These are phyloP conservation scores for Clathrospora elynae DNA, from an alignment of 2,329 filamentous ascomycete species.

Conservation along the genomic window DNA sequence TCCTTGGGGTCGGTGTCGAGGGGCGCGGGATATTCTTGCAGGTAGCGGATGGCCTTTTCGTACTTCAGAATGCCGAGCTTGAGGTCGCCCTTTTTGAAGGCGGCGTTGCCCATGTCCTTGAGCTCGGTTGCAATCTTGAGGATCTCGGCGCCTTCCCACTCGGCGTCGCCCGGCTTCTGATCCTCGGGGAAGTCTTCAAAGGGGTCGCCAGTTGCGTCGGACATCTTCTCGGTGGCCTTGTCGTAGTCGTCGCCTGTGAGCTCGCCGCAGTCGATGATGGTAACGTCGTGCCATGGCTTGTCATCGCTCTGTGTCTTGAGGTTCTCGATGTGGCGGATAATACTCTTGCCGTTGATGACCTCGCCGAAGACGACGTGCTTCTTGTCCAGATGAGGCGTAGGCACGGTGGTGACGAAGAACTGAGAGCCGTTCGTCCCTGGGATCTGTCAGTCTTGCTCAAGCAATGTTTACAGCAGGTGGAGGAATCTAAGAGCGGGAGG, in stretches of 20 bases:
- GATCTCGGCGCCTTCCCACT: slow-evolving; percentile 69
- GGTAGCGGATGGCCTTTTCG: slow-evolving; percentile 86
- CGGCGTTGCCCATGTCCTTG: slow-evolving; percentile 90
- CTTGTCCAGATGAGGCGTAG: slow-evolving; percentile 90
- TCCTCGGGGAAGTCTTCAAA: slow-evolving; percentile 98
- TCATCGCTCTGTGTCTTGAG: slow-evolving; percentile 73
- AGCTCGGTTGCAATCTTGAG: slow-evolving; percentile 80
- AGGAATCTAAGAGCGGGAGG: too few relatives aligned
- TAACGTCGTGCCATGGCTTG: slow-evolving; percentile 74
- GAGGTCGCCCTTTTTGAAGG: slow-evolving; percentile 81
- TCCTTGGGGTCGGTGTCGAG: slow-evolving; percentile 72
- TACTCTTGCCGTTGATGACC: slow-evolving; percentile 88
- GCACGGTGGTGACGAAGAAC: slow-evolving; percentile 96
- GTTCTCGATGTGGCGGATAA: slow-evolving; percentile 90
- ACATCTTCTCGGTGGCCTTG: slow-evolving; percentile 67
- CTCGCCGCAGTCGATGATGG: slow-evolving; percentile 77
- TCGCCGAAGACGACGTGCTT: slow-evolving; percentile 99
- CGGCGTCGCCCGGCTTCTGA: slow-evolving; percentile 59
- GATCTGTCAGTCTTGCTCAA: slow-evolving; percentile 12
- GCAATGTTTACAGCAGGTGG: too few relatives aligned
- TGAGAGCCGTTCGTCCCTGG: slow-evolving; percentile 92
- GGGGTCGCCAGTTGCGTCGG: slow-evolving; percentile 83
- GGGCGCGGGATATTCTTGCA: slow-evolving; percentile 79
- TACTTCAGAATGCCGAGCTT: slow-evolving; percentile 83
- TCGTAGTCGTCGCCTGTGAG: slow-evolving; percentile 73